Evolutionary conservation across 805 yeast species (phyloP).

Genomic region (Pichia thaimueangensis): DNA sequence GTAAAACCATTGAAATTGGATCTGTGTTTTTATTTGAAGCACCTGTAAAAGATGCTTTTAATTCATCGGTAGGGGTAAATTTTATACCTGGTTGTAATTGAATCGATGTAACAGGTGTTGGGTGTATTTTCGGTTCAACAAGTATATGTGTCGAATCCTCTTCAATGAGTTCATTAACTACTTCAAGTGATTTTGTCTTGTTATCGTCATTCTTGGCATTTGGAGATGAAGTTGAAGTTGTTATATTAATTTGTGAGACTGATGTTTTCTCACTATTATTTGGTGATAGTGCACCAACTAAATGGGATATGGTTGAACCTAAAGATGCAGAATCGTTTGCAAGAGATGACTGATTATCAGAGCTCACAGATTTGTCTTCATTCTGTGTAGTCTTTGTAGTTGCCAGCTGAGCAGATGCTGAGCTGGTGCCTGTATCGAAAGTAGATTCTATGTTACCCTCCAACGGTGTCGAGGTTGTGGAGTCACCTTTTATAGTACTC

Average conservation of each 20-base stretch:
- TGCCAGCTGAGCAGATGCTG: no score
- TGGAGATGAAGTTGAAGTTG: slow-evolving; percentile 2
- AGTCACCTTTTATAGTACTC: no score
- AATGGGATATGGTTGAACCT: slow-evolving; percentile 8
- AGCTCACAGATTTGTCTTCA: slow-evolving; percentile 16
- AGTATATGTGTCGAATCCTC: neutral
- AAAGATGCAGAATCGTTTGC: neutral
- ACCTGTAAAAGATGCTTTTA: slow-evolving; percentile 37
- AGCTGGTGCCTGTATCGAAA: no score
- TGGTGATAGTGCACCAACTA: slow-evolving; percentile 7
- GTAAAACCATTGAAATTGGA: slow-evolving; percentile 10
- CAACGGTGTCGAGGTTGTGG: no score
- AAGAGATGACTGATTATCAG: no score
- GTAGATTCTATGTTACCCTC: no score
- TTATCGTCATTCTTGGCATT: neutral
- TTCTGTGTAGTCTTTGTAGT: slow-evolving; percentile 13
- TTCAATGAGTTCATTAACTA: neutral
- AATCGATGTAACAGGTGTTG: slow-evolving; percentile 15
- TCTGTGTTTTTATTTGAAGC: slow-evolving; percentile 22
- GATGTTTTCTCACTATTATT: slow-evolving; percentile 4
- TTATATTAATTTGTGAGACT: slow-evolving; percentile 6
- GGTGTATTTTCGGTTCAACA: neutral
- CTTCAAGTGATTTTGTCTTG: neutral
- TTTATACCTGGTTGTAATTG: slow-evolving; percentile 22
- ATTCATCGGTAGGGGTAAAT: slow-evolving; percentile 28